Evolutionary conservation across 306 rosid genomes (phyloP), one percentile per base, ranked within the genome.

Genomic region (Arachis hypogaea): DNA sequence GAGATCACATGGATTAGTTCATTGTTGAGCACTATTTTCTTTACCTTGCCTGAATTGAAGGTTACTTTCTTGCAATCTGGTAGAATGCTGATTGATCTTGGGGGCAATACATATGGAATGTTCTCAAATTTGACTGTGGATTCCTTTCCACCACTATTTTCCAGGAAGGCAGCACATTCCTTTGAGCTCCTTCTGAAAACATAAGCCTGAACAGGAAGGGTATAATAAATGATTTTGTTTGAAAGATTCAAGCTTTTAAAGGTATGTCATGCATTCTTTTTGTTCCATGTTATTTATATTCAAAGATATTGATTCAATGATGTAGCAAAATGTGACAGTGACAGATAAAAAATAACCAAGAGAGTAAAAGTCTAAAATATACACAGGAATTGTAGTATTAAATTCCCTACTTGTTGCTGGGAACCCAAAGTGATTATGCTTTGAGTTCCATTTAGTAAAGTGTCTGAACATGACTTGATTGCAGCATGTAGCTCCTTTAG

Each of bases 401-500:
- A 3, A 40, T 40, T 11, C 52, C 82, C 59, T 78, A 86, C 90
- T 45, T 71, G 0, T 63, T 86, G 90, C 56, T 36, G 59, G 7
- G 36, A 7, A 45, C 85, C 87, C 72, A 86, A 75, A 62, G 66
- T 69, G 67, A 72, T 42, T 0, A 33, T 59, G 10, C 75, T 68
- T 44, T 68, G 82, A 55, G 74, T 61, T 68, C 87, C 86, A 63
- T 78, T 75, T 72, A 86, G 86, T 33, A 86, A 63, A 72, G 90
- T 51, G 3, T 75, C 9, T 64, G 90, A 83, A 59, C 91, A 78
- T 44, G 86, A 70, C 82, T 91, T 88, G 58, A 87, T 68, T 70
- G 87, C 84, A 28, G 88, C 89, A 66, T 91, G 97, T 58, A 91
- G 64, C 11, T 88, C 82, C 86, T 84, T 91, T 10, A 91, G 92